Base-by-base conservation (phyloP, 1,284 basidiomycete genomes). In the Ganoderma lucidum region DNA sequence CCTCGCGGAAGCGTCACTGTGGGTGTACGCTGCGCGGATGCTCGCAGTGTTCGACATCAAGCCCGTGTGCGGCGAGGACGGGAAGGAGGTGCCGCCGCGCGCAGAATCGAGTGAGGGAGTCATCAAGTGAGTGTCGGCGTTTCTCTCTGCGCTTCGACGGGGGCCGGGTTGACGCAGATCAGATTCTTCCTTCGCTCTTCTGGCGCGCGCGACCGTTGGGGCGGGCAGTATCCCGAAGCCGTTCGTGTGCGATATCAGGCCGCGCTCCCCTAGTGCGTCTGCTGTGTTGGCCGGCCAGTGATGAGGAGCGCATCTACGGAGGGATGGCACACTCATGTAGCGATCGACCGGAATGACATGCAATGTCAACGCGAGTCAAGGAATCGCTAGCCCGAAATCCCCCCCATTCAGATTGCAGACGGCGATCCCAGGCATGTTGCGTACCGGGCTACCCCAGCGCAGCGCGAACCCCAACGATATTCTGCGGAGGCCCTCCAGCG, bases 21-120 rank as follows among this genome's bases (percentile, higher is more conserved):
- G 51, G 51, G 12, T 55, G 28, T 55, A 55, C 51, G 51, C 51
- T 3, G 51, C 28, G 51, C 23, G 59, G 4, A 42, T 84, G 28
- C 84, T 81, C 79, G 51, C 51, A 12, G 51, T 55, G 28, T 76
- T 84, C 39, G 73, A 79, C 6, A 66, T 81, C 9, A 80, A 81
- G 1, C 80, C 78, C 6, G 70, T 84, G 5, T 58, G 84, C 3
- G 75, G 79, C 2, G 70, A 75, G 2, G 5, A 55, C 12, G 51
- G 51, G 1, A 30, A 30, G 28, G 28, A 28, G 28, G 51, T 55
- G 6, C 51, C 51, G 5, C 51, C 51, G 12, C 28, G 10, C 28
- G 51, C 10, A 15, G 51, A 55, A 12, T 3, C 51, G 28, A 23
- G 51, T n/a, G 9, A 28, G 10, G 51, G 30, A 5, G 28, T 55